Evolutionary conservation across 306 rosid species (phyloP).

Genomic region (Erythrophleum fordii): DNA sequence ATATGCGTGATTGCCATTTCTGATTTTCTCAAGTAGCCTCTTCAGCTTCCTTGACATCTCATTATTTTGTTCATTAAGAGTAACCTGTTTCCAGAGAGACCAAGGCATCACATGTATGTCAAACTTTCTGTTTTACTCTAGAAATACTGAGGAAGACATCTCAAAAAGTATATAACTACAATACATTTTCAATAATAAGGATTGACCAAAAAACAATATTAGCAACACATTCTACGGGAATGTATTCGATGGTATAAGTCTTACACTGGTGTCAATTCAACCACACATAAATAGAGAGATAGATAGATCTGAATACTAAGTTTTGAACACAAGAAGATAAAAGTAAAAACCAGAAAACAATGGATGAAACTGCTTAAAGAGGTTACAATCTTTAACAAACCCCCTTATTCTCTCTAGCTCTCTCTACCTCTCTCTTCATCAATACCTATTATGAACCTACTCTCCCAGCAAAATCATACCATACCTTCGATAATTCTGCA

Average conservation of each 20-base stretch:
- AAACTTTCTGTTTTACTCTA: conserved; percentile 15
- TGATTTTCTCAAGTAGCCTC: conserved; percentile 60
- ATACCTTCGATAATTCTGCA: conserved; percentile 93
- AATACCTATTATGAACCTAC: conserved; percentile 25
- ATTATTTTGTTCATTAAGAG: conserved; percentile 61
- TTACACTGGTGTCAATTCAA: neutral
- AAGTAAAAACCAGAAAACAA: neutral
- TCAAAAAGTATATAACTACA: neutral
- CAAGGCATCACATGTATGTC: conserved; percentile 23
- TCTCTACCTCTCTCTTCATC: conserved; percentile 3
- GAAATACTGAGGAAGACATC: conserved; percentile 21
- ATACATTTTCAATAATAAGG: conserved; percentile 4
- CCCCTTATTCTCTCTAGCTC: conserved; percentile 7
- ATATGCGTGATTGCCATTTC: conserved; percentile 68
- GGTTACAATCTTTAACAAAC: neutral
- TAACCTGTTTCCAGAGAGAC: conserved; percentile 60
- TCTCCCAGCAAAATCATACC: conserved; percentile 22
- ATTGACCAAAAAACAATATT: conserved; percentile 9
- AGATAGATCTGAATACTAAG: neutral
- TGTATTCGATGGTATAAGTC: neutral
- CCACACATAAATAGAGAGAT: neutral
- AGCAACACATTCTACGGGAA: too few species aligned
- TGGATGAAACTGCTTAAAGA: conserved; percentile 5
- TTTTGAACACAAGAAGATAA: neutral
- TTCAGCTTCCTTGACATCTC: conserved; percentile 82